Base-by-base conservation (phyloP, 352 stramenopile genomes). In the Pythium scleroteichum region DNA sequence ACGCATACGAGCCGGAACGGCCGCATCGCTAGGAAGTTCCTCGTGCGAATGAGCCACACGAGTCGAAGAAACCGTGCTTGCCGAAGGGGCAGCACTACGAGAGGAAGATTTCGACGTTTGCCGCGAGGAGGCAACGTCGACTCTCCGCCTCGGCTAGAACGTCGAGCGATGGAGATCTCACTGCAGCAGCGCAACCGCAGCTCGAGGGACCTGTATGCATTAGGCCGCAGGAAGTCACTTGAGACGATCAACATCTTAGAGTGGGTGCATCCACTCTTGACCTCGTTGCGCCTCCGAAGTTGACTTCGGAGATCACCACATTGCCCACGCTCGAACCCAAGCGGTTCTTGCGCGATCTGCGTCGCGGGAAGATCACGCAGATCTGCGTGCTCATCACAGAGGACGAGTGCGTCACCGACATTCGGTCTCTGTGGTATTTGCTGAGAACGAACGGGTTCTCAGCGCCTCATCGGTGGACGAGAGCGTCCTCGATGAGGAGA, bases 21-120 rank as follows among this genome's bases (percentile, higher is more conserved):
- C n/a, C n/a, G n/a, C n/a, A n/a, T n/a, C n/a, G n/a, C n/a, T n/a
- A n/a, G n/a, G n/a, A n/a, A n/a, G n/a, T n/a, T n/a, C n/a, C 49
- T 45, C 49, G 3, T 33, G 29, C 27, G 19, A 55, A 40, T 40
- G 40, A 54, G 27, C 41, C 20, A 17, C 47, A 54, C 27, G 47
- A 29, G 9, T 2, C 19, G 23, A 19, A n/a, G 13, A 10, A 3
- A 35, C 27, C 26, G 27, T 54, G 48, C 48, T 57, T 47, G 32
- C 32, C 50, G n/a, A 17, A 22, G 32, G 32, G 16, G 35, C 50
- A 57, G 32, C 50, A 57, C 33, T n/a, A 32, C 20, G 33, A 59
- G 23, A 0, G 40, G 51, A 59, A 59, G 39, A 59, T 49, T 40
- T 59, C 51, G 38, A 49, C 51, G 51, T 49, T 24, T 60, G 39